Conservation (phyloP, 257 asterid species). For the Capsicum chinense region DNA sequence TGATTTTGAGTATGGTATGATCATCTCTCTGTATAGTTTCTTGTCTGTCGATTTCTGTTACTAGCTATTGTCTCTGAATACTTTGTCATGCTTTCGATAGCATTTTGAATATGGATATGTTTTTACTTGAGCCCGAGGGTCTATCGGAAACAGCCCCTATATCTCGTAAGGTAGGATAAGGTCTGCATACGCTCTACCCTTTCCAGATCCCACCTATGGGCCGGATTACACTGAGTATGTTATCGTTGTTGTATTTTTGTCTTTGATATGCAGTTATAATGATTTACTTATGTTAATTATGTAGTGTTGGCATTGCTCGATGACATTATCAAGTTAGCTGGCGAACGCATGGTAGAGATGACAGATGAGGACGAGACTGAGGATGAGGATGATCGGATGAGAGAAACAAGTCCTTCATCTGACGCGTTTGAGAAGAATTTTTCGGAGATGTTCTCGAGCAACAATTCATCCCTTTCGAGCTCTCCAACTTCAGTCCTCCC, state of each 20-base stretch:
- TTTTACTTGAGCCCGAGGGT: not conserved
- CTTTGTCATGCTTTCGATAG: no score
- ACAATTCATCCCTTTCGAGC: constrained; percentile 44
- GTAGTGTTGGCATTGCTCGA: constrained; percentile 70
- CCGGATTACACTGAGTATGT: not conserved
- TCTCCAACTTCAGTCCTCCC: constrained; percentile 91
- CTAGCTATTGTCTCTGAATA: no score
- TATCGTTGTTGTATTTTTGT: not conserved
- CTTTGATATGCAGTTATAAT: not conserved
- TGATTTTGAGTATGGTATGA: constrained; percentile 33
- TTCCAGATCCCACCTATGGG: not conserved
- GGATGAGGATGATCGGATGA: constrained; percentile 56
- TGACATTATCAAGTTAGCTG: constrained; percentile 66
- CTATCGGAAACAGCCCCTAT: not conserved
- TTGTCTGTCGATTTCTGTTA: no score
- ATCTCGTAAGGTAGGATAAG: not conserved
- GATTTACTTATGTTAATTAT: not conserved
- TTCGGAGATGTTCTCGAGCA: constrained; percentile 48
- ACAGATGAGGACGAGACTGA: constrained; percentile 45
- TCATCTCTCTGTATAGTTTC: no score
- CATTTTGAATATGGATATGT: constrained; percentile 17
- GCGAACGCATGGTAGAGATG: constrained; percentile 64
- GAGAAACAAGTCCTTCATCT: constrained; percentile 45
- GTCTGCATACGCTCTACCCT: not conserved
- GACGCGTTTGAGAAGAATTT: constrained; percentile 52